phyloP scores from a whole-genome alignment of 805 yeast species.

The Cephaloascus albidus region DNA sequence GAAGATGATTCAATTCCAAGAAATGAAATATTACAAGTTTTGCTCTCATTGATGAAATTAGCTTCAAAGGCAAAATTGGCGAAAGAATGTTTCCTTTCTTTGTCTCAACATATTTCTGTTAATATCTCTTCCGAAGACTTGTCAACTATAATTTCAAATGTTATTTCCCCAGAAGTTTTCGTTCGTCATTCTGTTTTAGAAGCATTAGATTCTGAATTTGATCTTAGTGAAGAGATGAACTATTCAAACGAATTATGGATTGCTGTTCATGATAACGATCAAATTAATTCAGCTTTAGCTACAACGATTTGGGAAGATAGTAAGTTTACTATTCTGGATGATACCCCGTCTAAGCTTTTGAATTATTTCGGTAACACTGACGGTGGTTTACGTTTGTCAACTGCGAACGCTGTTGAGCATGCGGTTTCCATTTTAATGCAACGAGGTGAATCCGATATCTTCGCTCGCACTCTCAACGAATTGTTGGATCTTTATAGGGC shows the following conservation, averaged over 20 bases:
- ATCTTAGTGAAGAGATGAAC: constrained; percentile 34
- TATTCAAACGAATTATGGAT: constrained; percentile 71
- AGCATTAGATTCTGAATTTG: constrained; percentile 77
- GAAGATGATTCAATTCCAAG: constrained; percentile 64
- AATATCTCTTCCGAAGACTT: constrained; percentile 51
- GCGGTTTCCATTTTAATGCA: constrained; percentile 30
- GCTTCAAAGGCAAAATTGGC: constrained; percentile 76
- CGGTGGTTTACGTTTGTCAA: constrained; percentile 62
- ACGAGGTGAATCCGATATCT: constrained; percentile 10
- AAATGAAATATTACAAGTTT: constrained; percentile 45
- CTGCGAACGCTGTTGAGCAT: constrained; percentile 62
- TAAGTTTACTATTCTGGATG: constrained; percentile 34
- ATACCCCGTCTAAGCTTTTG: constrained; percentile 38
- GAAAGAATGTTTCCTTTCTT: constrained; percentile 71
- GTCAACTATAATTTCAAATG: constrained; percentile 41
- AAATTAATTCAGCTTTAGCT: constrained; percentile 54
- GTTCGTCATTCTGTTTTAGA: constrained; percentile 78
- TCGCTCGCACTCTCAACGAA: constrained; percentile 24
- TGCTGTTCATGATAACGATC: constrained; percentile 65
- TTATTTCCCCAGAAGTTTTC: constrained; percentile 54
- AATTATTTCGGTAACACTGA: constrained; percentile 43
- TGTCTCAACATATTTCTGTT: constrained; percentile 70
- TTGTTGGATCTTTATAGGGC: constrained; percentile 49
- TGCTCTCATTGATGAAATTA: constrained; percentile 58
- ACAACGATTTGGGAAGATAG: constrained; percentile 81